Evolutionary conservation across 805 yeast species (phyloP), one percentile per base, ranked within the genome.

Genomic region (Brettanomyces custersianus): DNA sequence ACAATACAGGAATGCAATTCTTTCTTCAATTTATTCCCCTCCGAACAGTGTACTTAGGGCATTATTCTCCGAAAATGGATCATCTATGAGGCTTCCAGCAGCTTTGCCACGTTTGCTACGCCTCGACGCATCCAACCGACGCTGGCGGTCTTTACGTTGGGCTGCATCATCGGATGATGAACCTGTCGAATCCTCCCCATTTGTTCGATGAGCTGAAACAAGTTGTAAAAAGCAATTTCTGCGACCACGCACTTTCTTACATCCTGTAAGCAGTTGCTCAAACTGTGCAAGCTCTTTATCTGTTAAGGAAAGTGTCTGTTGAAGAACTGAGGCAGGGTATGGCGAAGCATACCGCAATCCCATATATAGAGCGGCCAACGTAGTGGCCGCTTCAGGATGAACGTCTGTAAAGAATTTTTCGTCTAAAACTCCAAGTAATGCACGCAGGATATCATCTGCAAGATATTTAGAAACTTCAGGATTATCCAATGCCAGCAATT

Each of bases 321-420:
- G 66, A 40, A 82, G 60, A 12, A 75, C 63, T 37, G 77, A 65
- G 4, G 81, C 77, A 5, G 90, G 87, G 52, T 74, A 73, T 40
- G 76, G 72, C 40, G 80, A 76, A 52, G 80, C 78, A 26, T 77
- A 66, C 36, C 90, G 67, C 47, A 85, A 65, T 7, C 81, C 75
- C 49, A 85, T 72, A 54, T 86, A 88, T 32, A 90, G 62, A 3
- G 81, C 74, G 0, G 95, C 81, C 40, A 90, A 69, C 2, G 94
- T 83, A 39, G 83, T 79, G n/a, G 94, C 88, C 1, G 94, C 95
- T 54, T 90, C 98, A 13, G 80, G 73, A 45, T 88, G 94, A 0
- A 92, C 82, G 49, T 90, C 98, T 31, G 72, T 74, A 55, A 83
- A 85, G 42, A 83, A 78, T 38, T 76, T 80, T 48, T 84, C 92